Evolutionary conservation across 768 basidiomycete species (phyloP), one percentile per base, ranked within the genome.

Genomic region (Trametes punicea): DNA sequence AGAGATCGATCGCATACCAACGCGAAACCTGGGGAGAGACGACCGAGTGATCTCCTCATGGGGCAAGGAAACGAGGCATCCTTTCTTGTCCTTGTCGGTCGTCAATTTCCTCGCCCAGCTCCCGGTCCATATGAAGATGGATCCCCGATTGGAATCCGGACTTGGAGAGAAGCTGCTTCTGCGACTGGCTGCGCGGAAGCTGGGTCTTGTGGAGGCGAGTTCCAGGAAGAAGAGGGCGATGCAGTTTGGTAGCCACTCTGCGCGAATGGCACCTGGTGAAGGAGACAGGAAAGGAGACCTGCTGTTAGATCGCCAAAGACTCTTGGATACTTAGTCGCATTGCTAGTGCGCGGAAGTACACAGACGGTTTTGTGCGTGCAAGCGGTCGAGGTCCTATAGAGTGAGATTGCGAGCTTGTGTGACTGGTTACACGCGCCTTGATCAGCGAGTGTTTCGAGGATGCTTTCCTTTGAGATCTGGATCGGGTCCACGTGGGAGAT

Each of bases 221-320:
- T 56, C 63, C 49, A 75, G 91, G 60, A 93, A 88, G 69, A 99
- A 99, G 73, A 71, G 90, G 56, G 97, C 97, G 13, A 97, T 98
- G 90, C 97, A 98, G 65, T 99, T 99, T 73, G 96, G 96, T 16
- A 90, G 82, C 64, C 84, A 85, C 70, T 89, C 90, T 27, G 91
- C 91, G 16, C 75, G 90, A 56, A 92, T 93, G 90, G 84, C 86
- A 56, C 69, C 66, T 16, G 85, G 82, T 2, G 81, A 82, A 44
- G 72, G 70, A 16, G 72, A 76, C 49, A 70, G 62, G 55, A 77
- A 79, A 33, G 88, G 87, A 2, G 81, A 84, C 67, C 65, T 69
- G 13, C 45, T 61, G 1, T 15, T 67, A 29, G 33, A 29, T 30
- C 27, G 45, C 26, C 6, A 26, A 23, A 20, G 15, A 15, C 13